These are phyloP conservation scores for Glycyrrhiza uralensis DNA, from an alignment of 306 rosid genomes.

Conservation along the genomic window DNA sequence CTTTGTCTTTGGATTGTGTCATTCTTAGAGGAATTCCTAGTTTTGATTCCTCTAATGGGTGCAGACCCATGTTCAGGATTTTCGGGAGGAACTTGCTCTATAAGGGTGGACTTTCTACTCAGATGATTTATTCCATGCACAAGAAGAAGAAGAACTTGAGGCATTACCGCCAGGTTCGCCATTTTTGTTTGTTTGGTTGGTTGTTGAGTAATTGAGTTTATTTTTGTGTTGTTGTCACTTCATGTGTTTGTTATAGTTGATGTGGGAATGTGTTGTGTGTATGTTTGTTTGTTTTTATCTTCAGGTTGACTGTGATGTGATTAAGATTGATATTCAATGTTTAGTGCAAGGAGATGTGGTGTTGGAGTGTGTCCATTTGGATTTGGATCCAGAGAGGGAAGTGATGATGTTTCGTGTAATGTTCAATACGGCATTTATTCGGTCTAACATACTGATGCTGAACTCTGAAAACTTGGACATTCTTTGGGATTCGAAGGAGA, in stretches of 20 bases:
- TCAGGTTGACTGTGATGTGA: constrained; percentile 97
- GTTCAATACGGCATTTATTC: constrained; percentile 93
- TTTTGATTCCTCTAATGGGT: constrained; percentile 81
- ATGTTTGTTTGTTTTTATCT: constrained; percentile 14
- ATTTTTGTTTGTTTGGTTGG: neutral
- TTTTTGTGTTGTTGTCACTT: neutral
- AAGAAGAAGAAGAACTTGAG: constrained; percentile 72
- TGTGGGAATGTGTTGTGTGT: constrained; percentile 13
- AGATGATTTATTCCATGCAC: constrained; percentile 82
- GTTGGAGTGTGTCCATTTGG: constrained; percentile 93
- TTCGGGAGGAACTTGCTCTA: constrained; percentile 81
- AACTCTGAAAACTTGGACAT: constrained; percentile 86
- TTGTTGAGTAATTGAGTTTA: constrained; percentile 11
- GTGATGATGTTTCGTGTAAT: constrained; percentile 96
- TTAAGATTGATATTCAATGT: constrained; percentile 94
- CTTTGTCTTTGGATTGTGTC: constrained; percentile 84
- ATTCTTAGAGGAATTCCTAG: constrained; percentile 83
- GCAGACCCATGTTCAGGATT: constrained; percentile 80
- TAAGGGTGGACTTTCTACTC: constrained; percentile 85
- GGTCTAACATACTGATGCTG: constrained; percentile 88
- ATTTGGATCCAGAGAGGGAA: constrained; percentile 86
- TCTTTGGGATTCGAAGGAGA: constrained; percentile 92
- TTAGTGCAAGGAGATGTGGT: constrained; percentile 99
- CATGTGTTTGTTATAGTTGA: constrained; percentile 7
- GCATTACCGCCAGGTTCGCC: constrained; percentile 70